Base-by-base conservation (phyloP, 495 filamentous ascomycete species). In the Penicillium manginii region DNA sequence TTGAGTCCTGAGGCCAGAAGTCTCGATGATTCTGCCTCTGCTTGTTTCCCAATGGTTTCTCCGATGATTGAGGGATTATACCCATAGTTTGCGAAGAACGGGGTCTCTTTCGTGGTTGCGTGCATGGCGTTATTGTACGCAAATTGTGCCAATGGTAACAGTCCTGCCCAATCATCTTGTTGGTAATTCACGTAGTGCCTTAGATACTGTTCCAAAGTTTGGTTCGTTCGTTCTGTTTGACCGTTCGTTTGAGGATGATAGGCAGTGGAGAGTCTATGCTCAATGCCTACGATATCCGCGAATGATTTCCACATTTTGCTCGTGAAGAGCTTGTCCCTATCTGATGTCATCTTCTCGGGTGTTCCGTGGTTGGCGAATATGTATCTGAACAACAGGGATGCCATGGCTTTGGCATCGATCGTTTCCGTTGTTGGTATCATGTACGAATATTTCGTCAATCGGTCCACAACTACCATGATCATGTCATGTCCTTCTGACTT, bases 161-260 rank as follows among this genome's bases (percentile, higher is more conserved):
- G 63, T 37, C 56, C 45, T 0, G 42, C 39, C 72, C 53, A 78
- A 55, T 77, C 45, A 43, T 72, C 48, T 29, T 77, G 62, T 1
- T 58, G 48, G 52, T 69, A 71, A 33, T 64, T 65, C n/a, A 59
- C 32, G 43, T 64, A 75, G 8, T 19, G n/a, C 0, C 66, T 58
- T 4, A 75, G 53, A n/a, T 62, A 60, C 9, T 64, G 50, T 51
- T 74, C 57, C 8, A 75, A 2, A 11, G 33, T 22, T 6, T 61
- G 31, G 50, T 69, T 73, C 4, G 43, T 18, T 6, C n/a, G 32
- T 39, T 77, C 67, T 0, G 67, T 73, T 29, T 73, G 61, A 0
- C 66, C 60, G 61, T 74, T 59, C 1, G 67, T 73, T 45, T 72
- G 39, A 0, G 68, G 62, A 32, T 77, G 60, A 31, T 60, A 67